Evolutionary conservation across 495 filamentous ascomycete species (phyloP).

Genomic region (Sporormia fimetaria): DNA sequence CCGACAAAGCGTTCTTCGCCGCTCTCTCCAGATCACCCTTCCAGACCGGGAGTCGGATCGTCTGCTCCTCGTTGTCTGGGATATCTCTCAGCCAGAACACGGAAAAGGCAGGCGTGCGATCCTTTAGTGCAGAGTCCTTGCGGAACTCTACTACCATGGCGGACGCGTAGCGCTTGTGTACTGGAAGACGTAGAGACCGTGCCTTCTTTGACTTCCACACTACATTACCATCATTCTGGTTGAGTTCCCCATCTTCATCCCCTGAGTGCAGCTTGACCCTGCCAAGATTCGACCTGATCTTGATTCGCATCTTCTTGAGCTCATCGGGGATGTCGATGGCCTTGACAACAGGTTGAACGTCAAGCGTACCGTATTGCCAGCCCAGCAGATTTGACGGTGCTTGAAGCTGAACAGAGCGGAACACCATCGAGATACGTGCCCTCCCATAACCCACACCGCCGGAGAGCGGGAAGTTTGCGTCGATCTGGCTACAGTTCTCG

Average conservation of each 20-base stretch:
- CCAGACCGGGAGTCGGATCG: conserved; percentile 44
- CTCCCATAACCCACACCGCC: conserved; percentile 59
- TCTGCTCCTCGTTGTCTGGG: conserved; percentile 49
- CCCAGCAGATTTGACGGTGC: conserved; percentile 44
- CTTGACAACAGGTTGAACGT: conserved; percentile 37
- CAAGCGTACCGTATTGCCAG: conserved; percentile 56
- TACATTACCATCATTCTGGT: conserved; percentile 11
- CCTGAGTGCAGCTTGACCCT: conserved; percentile 43
- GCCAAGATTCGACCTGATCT: conserved; percentile 43
- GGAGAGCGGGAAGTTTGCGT: conserved; percentile 47
- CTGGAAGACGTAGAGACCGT: conserved; percentile 38
- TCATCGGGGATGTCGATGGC: conserved; percentile 34
- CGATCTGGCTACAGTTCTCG: conserved; percentile 45
- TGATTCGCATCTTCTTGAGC: conserved; percentile 40
- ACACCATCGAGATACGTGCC: conserved; percentile 53
- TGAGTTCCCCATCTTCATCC: conserved; percentile 19
- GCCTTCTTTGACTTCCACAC: conserved; percentile 35
- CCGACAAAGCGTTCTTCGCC: conserved; percentile 18
- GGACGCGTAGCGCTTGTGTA: conserved; percentile 50
- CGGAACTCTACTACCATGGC: conserved; percentile 51
- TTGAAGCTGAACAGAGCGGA: conserved; percentile 52
- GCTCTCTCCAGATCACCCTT: conserved; percentile 32
- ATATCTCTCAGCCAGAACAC: conserved; percentile 57
- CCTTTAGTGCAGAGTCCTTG: conserved; percentile 38
- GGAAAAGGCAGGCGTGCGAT: conserved; percentile 49